Conservation (phyloP, 257 asterid genomes). For the Capsicum chinense region DNA sequence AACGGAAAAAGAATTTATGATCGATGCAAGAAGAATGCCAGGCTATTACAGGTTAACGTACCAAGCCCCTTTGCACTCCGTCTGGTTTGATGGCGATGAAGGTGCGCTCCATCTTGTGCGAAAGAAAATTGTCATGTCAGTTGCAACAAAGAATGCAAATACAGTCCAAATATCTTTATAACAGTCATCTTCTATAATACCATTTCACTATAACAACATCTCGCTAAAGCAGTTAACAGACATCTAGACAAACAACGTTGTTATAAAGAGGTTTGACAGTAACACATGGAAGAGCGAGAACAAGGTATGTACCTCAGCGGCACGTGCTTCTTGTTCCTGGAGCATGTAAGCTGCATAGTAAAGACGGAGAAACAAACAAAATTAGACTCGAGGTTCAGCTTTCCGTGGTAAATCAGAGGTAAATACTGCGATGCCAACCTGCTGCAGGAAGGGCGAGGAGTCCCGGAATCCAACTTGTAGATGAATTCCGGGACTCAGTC, state of each 20-base stretch:
- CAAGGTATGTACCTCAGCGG: constrained; percentile 74
- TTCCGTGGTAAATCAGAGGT: background rate
- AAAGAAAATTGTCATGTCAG: background rate
- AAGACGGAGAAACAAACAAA: constrained; percentile 23
- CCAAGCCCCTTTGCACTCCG: constrained; percentile 99
- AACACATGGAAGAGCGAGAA: background rate
- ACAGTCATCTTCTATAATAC: background rate
- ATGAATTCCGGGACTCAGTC: constrained; percentile 61
- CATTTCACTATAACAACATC: background rate
- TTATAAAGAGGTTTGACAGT: background rate
- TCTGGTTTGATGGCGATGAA: constrained; percentile 99
- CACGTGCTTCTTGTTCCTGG: constrained; percentile 85
- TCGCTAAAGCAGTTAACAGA: background rate
- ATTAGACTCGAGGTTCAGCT: background rate
- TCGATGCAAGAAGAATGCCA: too few species aligned
- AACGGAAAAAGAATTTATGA: background rate
- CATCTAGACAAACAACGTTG: background rate
- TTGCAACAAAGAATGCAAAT: background rate
- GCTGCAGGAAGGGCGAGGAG: constrained; percentile 84
- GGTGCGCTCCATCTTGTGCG: constrained; percentile 76
- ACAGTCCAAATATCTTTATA: background rate
- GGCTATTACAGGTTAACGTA: constrained; percentile 31
- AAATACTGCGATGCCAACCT: constrained; percentile 50
- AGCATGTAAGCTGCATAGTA: constrained; percentile 73
- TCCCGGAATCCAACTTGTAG: constrained; percentile 69